A percentile compares a stretch with the other conserved stretches of the same genome.
phyloP scores from a whole-genome alignment of 2,329 filamentous ascomycete species.

The Trichoderma sp. region DNA sequence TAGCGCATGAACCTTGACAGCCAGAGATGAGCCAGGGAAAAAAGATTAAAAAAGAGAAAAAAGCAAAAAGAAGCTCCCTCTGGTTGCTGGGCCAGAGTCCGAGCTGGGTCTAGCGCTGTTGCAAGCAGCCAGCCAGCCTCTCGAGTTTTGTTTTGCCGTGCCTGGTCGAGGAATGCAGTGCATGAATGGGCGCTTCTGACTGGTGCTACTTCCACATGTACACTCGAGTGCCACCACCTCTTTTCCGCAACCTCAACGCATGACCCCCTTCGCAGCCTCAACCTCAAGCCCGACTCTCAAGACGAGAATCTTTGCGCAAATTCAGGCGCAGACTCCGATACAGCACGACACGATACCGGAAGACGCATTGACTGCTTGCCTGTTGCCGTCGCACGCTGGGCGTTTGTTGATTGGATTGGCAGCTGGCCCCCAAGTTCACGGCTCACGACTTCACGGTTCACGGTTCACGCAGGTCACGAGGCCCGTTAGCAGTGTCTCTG shows the following conservation, averaged over 20 bases:
- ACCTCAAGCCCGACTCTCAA: background rate
- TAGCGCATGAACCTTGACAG: background rate
- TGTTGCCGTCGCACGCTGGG: background rate
- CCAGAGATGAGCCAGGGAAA: background rate
- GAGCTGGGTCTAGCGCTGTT: background rate
- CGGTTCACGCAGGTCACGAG: background rate
- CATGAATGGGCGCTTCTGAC: background rate
- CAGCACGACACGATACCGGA: background rate
- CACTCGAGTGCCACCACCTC: background rate
- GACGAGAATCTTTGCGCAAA: background rate
- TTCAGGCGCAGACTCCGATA: background rate
- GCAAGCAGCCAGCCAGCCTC: constrained; percentile 13
- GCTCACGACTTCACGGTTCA: background rate
- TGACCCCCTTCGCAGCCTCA: background rate
- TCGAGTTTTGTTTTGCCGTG: constrained; percentile 11
- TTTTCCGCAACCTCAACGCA: constrained; percentile 10
- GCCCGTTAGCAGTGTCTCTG: background rate
- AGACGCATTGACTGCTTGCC: background rate
- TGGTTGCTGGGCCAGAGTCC: constrained; percentile 1
- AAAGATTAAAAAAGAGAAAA: background rate
- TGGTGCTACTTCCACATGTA: background rate
- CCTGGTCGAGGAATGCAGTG: constrained; percentile 9
- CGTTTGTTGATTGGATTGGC: background rate
- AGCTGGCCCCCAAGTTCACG: background rate
- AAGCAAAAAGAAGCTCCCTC: background rate